These are phyloP conservation scores for Oryza longistaminata DNA, from an alignment of 176 grass and related monocot species.

Conservation along the genomic window DNA sequence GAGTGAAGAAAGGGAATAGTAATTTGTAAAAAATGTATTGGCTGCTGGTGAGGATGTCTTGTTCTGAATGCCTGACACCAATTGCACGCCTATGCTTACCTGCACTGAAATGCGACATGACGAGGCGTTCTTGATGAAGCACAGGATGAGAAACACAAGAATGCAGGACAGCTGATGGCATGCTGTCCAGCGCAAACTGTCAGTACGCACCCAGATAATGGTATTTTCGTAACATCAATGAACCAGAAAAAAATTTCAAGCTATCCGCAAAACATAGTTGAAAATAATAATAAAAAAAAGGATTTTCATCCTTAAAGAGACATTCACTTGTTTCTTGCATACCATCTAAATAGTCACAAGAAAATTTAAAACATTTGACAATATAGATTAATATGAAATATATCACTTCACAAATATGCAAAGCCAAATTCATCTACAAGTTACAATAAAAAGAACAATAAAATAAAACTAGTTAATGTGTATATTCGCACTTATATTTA, in stretches of 20 bases:
- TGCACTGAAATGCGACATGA: constrained; percentile 6
- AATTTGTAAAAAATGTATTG: not conserved
- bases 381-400: too few species aligned
- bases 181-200: not conserved
- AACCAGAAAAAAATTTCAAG: not conserved
- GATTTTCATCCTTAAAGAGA: too few species aligned
- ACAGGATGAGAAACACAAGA: not conserved
- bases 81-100: not conserved
- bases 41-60: not conserved
- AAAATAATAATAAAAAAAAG: too few species aligned
- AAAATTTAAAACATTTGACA: too few species aligned
- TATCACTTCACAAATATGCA: too few species aligned
- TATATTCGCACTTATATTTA: too few species aligned
- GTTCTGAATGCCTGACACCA: constrained; percentile 21
- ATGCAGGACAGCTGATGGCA: not conserved
- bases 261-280: too few species aligned
- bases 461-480: too few species aligned
- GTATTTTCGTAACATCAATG: not conserved
- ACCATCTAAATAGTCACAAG: too few species aligned
- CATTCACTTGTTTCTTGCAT: too few species aligned
- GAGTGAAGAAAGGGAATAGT: not conserved
- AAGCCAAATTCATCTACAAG: too few species aligned
- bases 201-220: not conserved
- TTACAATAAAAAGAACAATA: too few species aligned
- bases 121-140: constrained; percentile 12